These are phyloP conservation scores for Magnaporthiopsis poae DNA, from an alignment of 2,329 filamentous ascomycete species.

Conservation along the genomic window DNA sequence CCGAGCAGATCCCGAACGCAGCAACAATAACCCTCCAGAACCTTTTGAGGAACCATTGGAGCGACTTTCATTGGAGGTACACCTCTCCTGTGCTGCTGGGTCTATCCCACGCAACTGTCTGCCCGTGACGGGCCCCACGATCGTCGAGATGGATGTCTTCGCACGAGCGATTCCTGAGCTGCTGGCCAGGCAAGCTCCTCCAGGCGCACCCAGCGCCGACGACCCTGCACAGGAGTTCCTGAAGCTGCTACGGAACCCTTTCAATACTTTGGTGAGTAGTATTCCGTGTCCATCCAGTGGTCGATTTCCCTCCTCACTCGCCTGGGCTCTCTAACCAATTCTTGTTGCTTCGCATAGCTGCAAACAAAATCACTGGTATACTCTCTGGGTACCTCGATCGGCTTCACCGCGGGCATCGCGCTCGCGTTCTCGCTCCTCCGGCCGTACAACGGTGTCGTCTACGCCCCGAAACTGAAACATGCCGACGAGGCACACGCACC, in stretches of 20 bases:
- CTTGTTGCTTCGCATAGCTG: slow-evolving; percentile 23
- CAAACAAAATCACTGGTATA: slow-evolving; percentile 58
- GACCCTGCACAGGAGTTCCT: slow-evolving; percentile 35
- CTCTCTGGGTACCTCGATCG: slow-evolving; percentile 70
- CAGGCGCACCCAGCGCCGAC: neutral
- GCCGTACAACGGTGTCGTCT: slow-evolving; percentile 83
- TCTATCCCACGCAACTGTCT: neutral
- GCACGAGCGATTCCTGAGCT: slow-evolving; percentile 10
- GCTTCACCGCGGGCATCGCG: slow-evolving; percentile 62
- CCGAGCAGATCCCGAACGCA: neutral
- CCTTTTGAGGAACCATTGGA: neutral
- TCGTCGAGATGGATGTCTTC: slow-evolving; percentile 13
- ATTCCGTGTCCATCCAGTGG: too few species aligned
- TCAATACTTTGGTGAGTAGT: slow-evolving; percentile 31
- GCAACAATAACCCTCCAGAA: neutral
- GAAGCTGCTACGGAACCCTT: slow-evolving; percentile 39
- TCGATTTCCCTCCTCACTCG: neutral
- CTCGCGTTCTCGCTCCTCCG: slow-evolving; percentile 79
- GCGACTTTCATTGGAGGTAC: neutral
- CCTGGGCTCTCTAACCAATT: slow-evolving; percentile 2
- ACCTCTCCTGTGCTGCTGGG: neutral
- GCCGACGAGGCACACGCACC: slow-evolving; percentile 83
- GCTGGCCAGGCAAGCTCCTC: slow-evolving; percentile 8
- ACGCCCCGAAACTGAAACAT: slow-evolving; percentile 87
- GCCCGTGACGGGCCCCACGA: slow-evolving; percentile 5